Evolutionary conservation across 768 basidiomycete genomes (phyloP).

Genomic region (Lepiota venenata): DNA sequence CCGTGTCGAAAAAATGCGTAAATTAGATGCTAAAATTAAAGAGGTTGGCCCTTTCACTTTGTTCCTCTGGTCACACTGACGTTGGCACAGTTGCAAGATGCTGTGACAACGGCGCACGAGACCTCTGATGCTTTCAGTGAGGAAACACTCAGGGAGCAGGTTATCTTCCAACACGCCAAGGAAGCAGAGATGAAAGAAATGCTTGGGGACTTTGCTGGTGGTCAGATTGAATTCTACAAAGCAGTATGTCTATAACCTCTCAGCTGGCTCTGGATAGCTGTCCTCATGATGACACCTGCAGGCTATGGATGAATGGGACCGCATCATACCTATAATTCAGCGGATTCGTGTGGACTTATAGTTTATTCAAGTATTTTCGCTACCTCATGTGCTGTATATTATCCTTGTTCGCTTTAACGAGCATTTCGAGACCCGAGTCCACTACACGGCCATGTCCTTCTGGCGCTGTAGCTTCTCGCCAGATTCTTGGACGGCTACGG

Average conservation of each 20-base stretch:
- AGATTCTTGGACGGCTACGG: conserved; percentile 79
- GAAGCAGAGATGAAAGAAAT: conserved; percentile 97
- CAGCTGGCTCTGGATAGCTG: background rate
- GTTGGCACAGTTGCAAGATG: conserved; percentile 79
- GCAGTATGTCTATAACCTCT: conserved; percentile 40
- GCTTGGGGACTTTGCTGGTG: conserved; percentile 84
- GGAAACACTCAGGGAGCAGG: conserved; percentile 89
- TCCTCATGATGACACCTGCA: conserved; percentile 22
- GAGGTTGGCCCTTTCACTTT: conserved; percentile 54
- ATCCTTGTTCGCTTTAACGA: conserved; percentile 17
- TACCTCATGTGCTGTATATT: conserved; percentile 21
- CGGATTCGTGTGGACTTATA: conserved; percentile 92
- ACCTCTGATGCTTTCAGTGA: conserved; percentile 97
- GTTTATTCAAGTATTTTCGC: conserved; percentile 17
- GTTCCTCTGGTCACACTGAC: conserved; percentile 10
- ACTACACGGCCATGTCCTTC: conserved; percentile 20
- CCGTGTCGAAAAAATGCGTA: conserved; percentile 89
- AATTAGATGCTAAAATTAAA: conserved; percentile 92
- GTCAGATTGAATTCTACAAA: conserved; percentile 94
- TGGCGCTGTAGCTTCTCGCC: conserved; percentile 56
- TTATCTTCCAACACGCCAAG: conserved; percentile 86
- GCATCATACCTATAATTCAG: conserved; percentile 90
- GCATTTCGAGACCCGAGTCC: conserved; percentile 16
- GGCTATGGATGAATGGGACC: conserved; percentile 98
- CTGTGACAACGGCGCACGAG: conserved; percentile 91